phyloP scores from a whole-genome alignment of 2,329 filamentous ascomycete species.

The Mollisia scopiformis region DNA sequence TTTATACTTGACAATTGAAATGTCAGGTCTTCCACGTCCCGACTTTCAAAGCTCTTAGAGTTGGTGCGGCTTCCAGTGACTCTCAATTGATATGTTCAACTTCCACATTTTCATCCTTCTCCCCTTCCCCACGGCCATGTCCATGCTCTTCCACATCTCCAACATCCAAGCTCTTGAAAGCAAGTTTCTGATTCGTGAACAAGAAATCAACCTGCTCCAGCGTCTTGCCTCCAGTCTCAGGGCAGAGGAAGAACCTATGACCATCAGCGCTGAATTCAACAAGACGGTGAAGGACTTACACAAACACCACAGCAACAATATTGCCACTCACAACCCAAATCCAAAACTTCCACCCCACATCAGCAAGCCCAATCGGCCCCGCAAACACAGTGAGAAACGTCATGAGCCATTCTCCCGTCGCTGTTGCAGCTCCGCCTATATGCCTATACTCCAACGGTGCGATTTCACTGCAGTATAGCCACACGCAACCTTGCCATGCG shows the following conservation, averaged over 20 bases:
- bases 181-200: slow-evolving; percentile 3
- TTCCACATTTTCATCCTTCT: not conserved
- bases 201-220: slow-evolving; percentile 22
- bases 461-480: slow-evolving; percentile 40
- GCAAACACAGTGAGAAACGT: slow-evolving; percentile 42
- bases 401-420: slow-evolving; percentile 41
- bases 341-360: slow-evolving; percentile 42
- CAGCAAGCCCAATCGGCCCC: slow-evolving; percentile 38
- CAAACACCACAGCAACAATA: slow-evolving; percentile 19
- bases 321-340: slow-evolving; percentile 41
- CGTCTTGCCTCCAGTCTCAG: slow-evolving; percentile 19
- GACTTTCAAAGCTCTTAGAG: no score
- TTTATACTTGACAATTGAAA: no score
- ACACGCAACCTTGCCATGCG: slow-evolving; percentile 37
- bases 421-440: slow-evolving; percentile 38
- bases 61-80: no score
- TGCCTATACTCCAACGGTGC: slow-evolving; percentile 41
- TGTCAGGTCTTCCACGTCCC: no score
- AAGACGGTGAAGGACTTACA: slow-evolving; percentile 1
- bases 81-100: not conserved
- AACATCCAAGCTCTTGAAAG: not conserved
- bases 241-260: slow-evolving; percentile 13
- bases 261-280: not conserved
- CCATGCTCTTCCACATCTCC: not conserved
- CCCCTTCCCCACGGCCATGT: not conserved